A percentile compares a stretch with the other conserved stretches of the same genome.
phyloP scores from a whole-genome alignment of 2,329 filamentous ascomycete genomes.

The Colletotrichum costaricense region DNA sequence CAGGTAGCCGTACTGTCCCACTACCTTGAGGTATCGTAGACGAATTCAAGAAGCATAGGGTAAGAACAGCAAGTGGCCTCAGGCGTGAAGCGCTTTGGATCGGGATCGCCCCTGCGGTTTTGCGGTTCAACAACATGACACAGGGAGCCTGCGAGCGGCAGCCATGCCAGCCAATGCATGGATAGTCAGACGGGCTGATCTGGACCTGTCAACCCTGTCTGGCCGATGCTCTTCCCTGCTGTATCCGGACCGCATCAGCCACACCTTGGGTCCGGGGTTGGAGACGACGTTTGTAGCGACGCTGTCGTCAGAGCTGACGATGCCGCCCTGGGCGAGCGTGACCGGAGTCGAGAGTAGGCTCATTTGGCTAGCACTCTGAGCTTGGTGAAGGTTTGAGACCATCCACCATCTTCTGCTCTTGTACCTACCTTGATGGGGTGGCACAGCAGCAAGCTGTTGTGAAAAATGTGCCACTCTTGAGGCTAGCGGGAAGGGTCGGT shows the following conservation, averaged over 20 bases:
- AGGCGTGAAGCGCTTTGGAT: constrained; percentile 27
- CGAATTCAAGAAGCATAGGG: neutral
- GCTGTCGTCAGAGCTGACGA: constrained; percentile 33
- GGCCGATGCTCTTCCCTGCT: constrained; percentile 18
- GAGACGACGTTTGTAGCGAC: constrained; percentile 6
- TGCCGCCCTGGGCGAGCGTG: neutral
- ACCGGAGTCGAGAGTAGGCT: neutral
- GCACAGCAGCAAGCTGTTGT: constrained; percentile 4
- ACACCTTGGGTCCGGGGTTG: constrained; percentile 13
- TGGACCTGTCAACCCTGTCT: constrained; percentile 22
- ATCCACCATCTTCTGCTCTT: neutral
- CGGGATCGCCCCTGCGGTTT: constrained; percentile 30
- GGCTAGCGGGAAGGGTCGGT: neutral
- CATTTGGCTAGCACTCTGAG: neutral
- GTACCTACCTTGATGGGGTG: constrained; percentile 23
- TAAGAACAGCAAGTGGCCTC: neutral
- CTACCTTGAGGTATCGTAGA: neutral
- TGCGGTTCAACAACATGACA: constrained; percentile 27
- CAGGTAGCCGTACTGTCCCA: neutral
- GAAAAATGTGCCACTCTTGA: neutral
- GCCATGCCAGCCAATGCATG: constrained; percentile 22
- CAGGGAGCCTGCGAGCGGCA: constrained; percentile 6
- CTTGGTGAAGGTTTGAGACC: neutral
- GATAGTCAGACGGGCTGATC: constrained; percentile 7
- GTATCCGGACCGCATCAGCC: constrained; percentile 3